Percentiles rank a stretch among this genome's conserved stretches.
These are phyloP conservation scores for Tricholoma saponaceum DNA, from an alignment of 768 basidiomycete species.

Conservation along the genomic window DNA sequence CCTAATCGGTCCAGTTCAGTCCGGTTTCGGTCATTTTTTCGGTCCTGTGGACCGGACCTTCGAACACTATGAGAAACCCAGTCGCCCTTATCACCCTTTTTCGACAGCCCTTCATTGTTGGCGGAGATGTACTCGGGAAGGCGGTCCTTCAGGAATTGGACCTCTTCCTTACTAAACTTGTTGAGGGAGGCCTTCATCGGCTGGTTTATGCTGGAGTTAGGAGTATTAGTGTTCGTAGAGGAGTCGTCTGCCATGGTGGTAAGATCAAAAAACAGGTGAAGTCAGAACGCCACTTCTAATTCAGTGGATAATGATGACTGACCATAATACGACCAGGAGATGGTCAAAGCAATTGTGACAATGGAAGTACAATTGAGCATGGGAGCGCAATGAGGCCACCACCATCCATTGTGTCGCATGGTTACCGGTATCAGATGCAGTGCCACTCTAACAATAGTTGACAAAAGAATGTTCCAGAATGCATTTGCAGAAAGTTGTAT, in stretches of 20 bases:
- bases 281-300: background rate
- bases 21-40: too few species aligned
- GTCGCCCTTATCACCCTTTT: background rate
- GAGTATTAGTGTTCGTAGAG: background rate
- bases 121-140: background rate
- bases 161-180: background rate
- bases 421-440: too few species aligned
- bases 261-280: background rate
- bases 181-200: background rate
- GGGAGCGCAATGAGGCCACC: background rate
- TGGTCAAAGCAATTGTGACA: background rate
- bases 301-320: background rate
- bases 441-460: too few species aligned
- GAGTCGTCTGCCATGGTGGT: background rate
- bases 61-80: background rate
- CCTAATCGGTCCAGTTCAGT: too few species aligned
- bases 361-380: background rate
- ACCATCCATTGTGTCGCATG: too few species aligned
- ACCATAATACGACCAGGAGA: background rate
- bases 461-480: too few species aligned
- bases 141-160: background rate
- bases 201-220: background rate
- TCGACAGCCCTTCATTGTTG: background rate
- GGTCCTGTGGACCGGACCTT: too few species aligned
- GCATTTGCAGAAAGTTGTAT: too few species aligned